A percentile compares a stretch with the other conserved stretches of the same genome.
Evolutionary conservation across 495 filamentous ascomycete genomes (phyloP).

Genomic region (Aspergillus haitiensis): DNA sequence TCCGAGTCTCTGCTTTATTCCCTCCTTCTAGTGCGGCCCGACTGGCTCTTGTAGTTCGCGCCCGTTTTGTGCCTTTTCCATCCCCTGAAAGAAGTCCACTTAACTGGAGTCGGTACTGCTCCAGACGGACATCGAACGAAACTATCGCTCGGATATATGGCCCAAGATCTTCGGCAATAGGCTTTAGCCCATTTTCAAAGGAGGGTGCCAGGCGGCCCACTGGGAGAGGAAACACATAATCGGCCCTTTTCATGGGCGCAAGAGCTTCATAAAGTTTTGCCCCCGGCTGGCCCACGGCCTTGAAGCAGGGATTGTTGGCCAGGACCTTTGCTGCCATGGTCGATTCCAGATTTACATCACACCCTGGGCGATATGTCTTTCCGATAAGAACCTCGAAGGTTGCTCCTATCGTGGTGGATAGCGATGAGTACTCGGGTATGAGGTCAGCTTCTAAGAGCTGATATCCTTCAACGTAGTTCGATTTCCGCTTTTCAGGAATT

Average conservation of each 20-base stretch:
- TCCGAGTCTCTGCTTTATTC: conserved; percentile 65
- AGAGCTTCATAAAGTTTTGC: conserved; percentile 35
- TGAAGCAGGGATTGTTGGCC: conserved; percentile 22
- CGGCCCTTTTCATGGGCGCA: conserved; percentile 38
- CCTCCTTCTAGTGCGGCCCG: conserved; percentile 83
- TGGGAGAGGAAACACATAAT: conserved; percentile 28
- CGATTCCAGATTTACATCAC: conserved; percentile 25
- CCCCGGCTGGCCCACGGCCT: conserved; percentile 15
- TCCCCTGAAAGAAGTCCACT: conserved; percentile 61
- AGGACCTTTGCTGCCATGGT: conserved; percentile 31
- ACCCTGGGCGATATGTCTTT: conserved; percentile 34
- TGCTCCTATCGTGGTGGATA: conserved; percentile 36
- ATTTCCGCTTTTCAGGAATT: conserved; percentile 56
- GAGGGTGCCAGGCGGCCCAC: conserved; percentile 53
- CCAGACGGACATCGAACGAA: conserved; percentile 67
- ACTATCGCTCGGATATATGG: conserved; percentile 83
- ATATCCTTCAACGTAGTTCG: conserved; percentile 65
- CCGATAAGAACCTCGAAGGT: conserved; percentile 39
- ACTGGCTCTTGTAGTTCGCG: conserved; percentile 75
- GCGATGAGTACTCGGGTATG: conserved; percentile 41
- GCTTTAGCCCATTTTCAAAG: conserved; percentile 65
- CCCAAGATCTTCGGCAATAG: conserved; percentile 72
- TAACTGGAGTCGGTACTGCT: conserved; percentile 62
- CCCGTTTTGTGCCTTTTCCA: conserved; percentile 56
- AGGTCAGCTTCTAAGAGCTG: conserved; percentile 57